These are phyloP conservation scores for Asterochloris erici DNA, from an alignment of 139 green algal genomes.

Conservation along the genomic window DNA sequence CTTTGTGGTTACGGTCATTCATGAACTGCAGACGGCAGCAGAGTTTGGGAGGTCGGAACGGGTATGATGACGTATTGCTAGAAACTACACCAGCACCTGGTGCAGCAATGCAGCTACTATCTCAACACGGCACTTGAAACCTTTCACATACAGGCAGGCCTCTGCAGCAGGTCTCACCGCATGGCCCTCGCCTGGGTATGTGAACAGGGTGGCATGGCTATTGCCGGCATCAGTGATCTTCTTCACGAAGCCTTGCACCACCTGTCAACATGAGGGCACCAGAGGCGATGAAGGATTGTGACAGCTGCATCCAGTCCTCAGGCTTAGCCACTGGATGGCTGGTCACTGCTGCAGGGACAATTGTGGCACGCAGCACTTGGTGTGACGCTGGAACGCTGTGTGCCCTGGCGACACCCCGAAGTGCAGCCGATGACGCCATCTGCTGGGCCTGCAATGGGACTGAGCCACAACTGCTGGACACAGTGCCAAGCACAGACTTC, in stretches of 20 bases:
- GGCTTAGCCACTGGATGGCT: not conserved
- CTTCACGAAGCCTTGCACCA: conserved; percentile 12
- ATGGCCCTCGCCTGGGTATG: conserved; percentile 20
- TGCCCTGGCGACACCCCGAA: too few relatives aligned
- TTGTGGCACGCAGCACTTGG: too few relatives aligned
- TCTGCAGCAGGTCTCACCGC: not conserved
- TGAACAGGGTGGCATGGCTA: conserved; percentile 11
- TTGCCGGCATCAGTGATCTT: conserved; percentile 13
- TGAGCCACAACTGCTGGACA: too few relatives aligned
- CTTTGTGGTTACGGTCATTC: conserved; percentile 20
- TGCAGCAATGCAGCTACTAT: too few relatives aligned
- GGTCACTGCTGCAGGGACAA: not conserved
- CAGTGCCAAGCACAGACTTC: too few relatives aligned
- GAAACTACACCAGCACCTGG: too few relatives aligned
- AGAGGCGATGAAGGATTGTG: not conserved
- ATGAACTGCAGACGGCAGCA: conserved; percentile 51
- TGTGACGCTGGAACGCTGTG: too few relatives aligned
- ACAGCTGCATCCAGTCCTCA: not conserved
- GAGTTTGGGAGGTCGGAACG: not conserved
- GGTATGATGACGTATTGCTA: too few relatives aligned
- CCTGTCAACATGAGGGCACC: not conserved
- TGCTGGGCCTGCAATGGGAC: too few relatives aligned
- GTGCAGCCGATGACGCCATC: too few relatives aligned
- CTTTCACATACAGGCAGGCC: too few relatives aligned
- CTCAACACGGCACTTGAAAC: too few relatives aligned